Evolutionary conservation across 306 rosid species (phyloP), one percentile per base, ranked within the genome.

Genomic region (Quercus parvula): DNA sequence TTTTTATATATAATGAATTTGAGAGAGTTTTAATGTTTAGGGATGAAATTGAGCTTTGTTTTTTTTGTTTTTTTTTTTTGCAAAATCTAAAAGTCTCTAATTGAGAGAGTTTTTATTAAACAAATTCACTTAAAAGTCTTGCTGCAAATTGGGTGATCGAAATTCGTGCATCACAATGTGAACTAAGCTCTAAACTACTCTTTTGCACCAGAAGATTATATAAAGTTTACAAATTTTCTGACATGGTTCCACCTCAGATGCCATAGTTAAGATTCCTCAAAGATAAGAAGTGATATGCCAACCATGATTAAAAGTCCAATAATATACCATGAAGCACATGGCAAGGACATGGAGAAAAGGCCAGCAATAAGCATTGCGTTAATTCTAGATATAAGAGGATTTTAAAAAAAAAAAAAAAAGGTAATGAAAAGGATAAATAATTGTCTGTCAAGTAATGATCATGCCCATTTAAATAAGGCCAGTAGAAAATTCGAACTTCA

Each of bases 301-400:
- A 75, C 81, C 77, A 82, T 79, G 75, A 54, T 73, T 71, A 22
- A 33, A 70, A 74, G 69, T 31, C 18, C 82, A 88, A 84, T 79
- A 81, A 84, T 78, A 56, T 74, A 77, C 38, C 57, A 35, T 15
- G 85, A 62, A 73, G 87, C 92, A 90, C 85, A 78, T 88, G 89
- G 84, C 31, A 49, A 78, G 71, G 91, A 74, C 89, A 87, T 75
- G 77, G 81, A 85, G 73, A 88, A 85, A 83, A 81, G 73, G 83
- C 73, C 68, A 77, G 41, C 61, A 55, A 35, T 10, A 33, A 52
- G 17, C 82, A 74, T 71, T 74, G 41, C 83, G 75, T 41, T 41
- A 41, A 41, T 78, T 79, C 75, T 76, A 44, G 77, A 57, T 24
- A 49, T 70, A 59, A 71, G 22, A 58, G 56, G 13, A 41, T 41